These are phyloP conservation scores for Cercospora beticola DNA, from an alignment of 2,329 filamentous ascomycete genomes.

Conservation along the genomic window DNA sequence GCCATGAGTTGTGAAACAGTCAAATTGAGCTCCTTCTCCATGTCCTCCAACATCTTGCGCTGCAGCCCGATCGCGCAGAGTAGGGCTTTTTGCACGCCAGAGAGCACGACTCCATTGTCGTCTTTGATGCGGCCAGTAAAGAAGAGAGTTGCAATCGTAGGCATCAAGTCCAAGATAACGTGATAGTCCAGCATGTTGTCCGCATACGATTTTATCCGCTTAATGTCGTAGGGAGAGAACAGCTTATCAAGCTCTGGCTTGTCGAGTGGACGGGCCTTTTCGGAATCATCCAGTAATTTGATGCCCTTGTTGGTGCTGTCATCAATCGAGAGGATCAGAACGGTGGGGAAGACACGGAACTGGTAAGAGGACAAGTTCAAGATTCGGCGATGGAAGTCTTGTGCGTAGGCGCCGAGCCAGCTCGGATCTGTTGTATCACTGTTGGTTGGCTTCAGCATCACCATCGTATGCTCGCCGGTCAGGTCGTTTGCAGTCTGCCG, in stretches of 20 bases:
- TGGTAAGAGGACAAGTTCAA: slow-evolving; percentile 85
- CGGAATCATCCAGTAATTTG: slow-evolving; percentile 56
- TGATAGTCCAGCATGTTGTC: slow-evolving; percentile 98
- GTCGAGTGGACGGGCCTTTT: slow-evolving; percentile 57
- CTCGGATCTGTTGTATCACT: slow-evolving; percentile 61
- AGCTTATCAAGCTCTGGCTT: slow-evolving; percentile 74
- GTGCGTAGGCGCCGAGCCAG: slow-evolving; percentile 88
- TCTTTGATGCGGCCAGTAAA: slow-evolving; percentile 70
- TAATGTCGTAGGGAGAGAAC: slow-evolving; percentile 89
- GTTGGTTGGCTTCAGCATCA: slow-evolving; percentile 83
- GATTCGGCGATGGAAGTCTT: slow-evolving; percentile 95
- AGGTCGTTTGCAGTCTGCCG: slow-evolving; percentile 94
- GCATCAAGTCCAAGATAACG: slow-evolving; percentile 90
- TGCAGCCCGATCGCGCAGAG: slow-evolving; percentile 89
- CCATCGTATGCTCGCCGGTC: slow-evolving; percentile 95
- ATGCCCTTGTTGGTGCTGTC: slow-evolving; percentile 77
- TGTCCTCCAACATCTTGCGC: slow-evolving; percentile 76
- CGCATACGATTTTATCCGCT: slow-evolving; percentile 90
- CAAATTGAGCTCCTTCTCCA: slow-evolving; percentile 76
- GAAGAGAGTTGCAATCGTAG: slow-evolving; percentile 76
- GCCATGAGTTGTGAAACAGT: slow-evolving; percentile 78
- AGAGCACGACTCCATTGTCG: slow-evolving; percentile 60
- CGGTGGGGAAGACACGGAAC: slow-evolving; percentile 77
- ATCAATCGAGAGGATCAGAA: slow-evolving; percentile 81
- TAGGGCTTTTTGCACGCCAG: slow-evolving; percentile 80